phyloP scores from a whole-genome alignment of 2,329 filamentous ascomycete species.

The Aaosphaeria arxii region DNA sequence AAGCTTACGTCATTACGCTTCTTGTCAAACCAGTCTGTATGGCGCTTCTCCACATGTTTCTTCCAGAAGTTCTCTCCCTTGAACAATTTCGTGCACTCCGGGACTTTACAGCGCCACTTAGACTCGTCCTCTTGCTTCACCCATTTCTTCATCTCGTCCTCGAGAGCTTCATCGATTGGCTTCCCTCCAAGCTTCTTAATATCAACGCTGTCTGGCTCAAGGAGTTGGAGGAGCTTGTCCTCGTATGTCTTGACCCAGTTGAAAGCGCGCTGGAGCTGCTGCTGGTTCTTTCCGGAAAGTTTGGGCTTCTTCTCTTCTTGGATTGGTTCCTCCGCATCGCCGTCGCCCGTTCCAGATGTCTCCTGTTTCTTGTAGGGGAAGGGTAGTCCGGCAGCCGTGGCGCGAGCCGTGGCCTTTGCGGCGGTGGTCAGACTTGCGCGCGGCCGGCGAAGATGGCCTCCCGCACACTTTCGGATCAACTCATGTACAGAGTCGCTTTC shows the following conservation, averaged over 20 bases:
- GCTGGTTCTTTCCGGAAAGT: constrained; percentile 73
- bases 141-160: constrained; percentile 80
- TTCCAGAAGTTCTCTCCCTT: constrained; percentile 97
- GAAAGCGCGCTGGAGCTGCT: constrained; percentile 89
- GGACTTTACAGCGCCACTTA: constrained; percentile 95
- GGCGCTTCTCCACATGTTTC: constrained; percentile 96
- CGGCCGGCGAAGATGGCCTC: constrained; percentile 91
- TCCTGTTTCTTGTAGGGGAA: constrained; percentile 82
- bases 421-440: constrained; percentile 78
- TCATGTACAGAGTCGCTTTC: constrained; percentile 97
- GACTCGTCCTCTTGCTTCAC: constrained; percentile 98
- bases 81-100: constrained; percentile 94
- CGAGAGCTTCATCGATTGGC: constrained; percentile 77
- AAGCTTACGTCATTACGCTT: constrained; percentile 76
- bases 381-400: constrained; percentile 76
- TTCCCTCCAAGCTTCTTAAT: constrained; percentile 89
- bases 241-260: constrained; percentile 99
- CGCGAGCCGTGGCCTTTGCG: constrained; percentile 79
- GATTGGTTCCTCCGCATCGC: constrained; percentile 61
- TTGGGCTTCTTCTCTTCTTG: constrained; percentile 72
- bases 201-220: constrained; percentile 86
- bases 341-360: constrained; percentile 60
- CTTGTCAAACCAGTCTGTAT: constrained; percentile 79
- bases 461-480: constrained; percentile 90
- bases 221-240: constrained; percentile 88